Evolutionary conservation across 306 rosid species (phyloP).

Genomic region (Leucaena leucocephala): DNA sequence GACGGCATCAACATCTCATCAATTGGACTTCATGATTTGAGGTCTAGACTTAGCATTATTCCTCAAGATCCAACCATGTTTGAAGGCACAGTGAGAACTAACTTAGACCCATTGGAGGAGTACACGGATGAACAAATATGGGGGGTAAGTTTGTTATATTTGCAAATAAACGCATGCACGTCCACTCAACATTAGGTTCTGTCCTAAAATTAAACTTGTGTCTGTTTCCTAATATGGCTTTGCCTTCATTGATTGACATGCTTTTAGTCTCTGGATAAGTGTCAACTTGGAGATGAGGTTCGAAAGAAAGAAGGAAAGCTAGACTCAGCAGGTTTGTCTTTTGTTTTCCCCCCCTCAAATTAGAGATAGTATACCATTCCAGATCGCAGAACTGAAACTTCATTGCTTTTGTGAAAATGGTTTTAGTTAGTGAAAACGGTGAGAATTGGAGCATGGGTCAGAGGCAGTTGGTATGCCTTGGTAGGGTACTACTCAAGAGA

Average conservation of each 20-base stretch:
- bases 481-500: constrained; percentile 80
- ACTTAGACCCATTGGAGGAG: not conserved
- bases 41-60: not conserved
- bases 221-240: not conserved
- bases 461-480: constrained; percentile 89
- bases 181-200: not conserved
- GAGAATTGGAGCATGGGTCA: constrained; percentile 99
- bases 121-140: not conserved
- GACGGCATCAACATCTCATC: constrained; percentile 17
- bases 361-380: not conserved
- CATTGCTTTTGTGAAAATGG: constrained; percentile 21
- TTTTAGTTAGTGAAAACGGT: constrained; percentile 75
- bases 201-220: not conserved
- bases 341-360: not conserved
- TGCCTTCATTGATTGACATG: not conserved
- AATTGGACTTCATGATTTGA: constrained; percentile 3
- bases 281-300: constrained; percentile 3
- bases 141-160: not conserved
- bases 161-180: not conserved
- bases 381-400: not conserved
- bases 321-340: not conserved
- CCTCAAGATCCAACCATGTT: constrained; percentile 10
- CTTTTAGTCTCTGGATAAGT: not conserved
- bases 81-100: not conserved
- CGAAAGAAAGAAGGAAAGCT: not conserved